Evolutionary conservation across 345 rosid species (phyloP).

Genomic region (Dipteronia sinensis): DNA sequence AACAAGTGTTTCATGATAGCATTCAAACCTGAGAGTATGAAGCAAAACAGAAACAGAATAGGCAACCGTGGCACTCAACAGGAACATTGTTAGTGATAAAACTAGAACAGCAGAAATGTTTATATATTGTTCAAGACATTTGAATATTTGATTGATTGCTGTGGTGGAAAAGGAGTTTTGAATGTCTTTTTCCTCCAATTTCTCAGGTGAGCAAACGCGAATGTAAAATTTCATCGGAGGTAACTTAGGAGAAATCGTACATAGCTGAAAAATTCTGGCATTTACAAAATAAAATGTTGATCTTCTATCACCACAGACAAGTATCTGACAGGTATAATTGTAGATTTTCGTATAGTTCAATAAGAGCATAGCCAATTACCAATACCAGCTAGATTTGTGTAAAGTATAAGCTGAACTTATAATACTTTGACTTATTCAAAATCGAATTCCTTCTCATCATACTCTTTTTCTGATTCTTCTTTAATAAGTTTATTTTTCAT

Average conservation of each 20-base stretch:
- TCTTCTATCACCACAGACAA: neutral
- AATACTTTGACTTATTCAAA: neutral
- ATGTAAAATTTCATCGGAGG: neutral
- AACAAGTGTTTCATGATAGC: neutral
- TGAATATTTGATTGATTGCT: neutral
- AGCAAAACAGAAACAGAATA: slow-evolving; percentile 3
- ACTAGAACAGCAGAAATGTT: neutral
- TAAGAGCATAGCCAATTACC: neutral
- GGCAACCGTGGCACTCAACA: neutral
- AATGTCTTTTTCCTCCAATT: neutral
- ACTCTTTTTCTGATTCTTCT: slow-evolving; percentile 1
- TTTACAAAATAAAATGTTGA: neutral
- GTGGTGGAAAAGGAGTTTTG: neutral
- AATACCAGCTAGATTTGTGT: neutral
- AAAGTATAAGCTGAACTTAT: neutral
- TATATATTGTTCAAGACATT: neutral
- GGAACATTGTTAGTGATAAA: neutral
- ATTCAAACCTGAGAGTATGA: neutral
- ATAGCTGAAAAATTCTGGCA: neutral
- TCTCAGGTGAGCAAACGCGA: neutral
- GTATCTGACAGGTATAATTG: neutral
- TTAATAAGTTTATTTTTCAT: neutral
- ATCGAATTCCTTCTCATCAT: neutral
- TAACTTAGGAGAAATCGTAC: neutral
- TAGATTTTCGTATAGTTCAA: neutral